Base-by-base conservation (phyloP, 345 rosid species). In the Rhodamnia rubescens region DNA sequence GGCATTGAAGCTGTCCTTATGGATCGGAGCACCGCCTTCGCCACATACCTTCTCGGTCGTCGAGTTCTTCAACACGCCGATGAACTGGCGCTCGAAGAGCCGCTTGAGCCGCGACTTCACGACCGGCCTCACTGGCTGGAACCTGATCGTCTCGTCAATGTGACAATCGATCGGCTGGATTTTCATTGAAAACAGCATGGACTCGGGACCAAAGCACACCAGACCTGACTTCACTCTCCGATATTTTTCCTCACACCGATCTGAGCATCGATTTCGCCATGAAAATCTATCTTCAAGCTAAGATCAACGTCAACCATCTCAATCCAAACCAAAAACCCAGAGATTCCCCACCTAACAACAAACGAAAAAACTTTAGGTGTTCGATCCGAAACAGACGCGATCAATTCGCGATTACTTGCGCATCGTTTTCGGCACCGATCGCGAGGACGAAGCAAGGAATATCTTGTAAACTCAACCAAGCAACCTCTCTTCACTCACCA, bases 71-170 rank as follows among this genome's bases (percentile, higher is more conserved):
- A 22, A 90, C 92, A 0, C 87, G 86, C 82, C 84, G 85, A 83
- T 84, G 92, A 95, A 94, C 88, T 91, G 99, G 50, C 93, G 94
- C 90, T 96, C 99, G 50, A 96, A 95, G 49, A 96, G 94, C 88
- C 98, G 94, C 91, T 94, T 95, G 82, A 96, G 83, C 81, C 94
- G 89, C 64, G 98, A 96, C 89, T 94, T 96, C 84, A 87, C 93
- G 86, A 89, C 93, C 44, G 94, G 95, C 92, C 84, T 90, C 94
- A 93, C 42, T 86, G 88, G 74, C 86, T 29, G 58, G 26, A 36
- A 89, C 36, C 86, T 52, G 40, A 84, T 78, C 57, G 89, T 93
- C 8, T 92, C 94, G 49, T 87, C 82, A 52, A 89, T 78, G 58
- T 85, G 86, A 52, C 86, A 90, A 85, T 94, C 93, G 69, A 96